These are phyloP conservation scores for Diaporthe aspalathi DNA, from an alignment of 2,329 filamentous ascomycete genomes.

Conservation along the genomic window DNA sequence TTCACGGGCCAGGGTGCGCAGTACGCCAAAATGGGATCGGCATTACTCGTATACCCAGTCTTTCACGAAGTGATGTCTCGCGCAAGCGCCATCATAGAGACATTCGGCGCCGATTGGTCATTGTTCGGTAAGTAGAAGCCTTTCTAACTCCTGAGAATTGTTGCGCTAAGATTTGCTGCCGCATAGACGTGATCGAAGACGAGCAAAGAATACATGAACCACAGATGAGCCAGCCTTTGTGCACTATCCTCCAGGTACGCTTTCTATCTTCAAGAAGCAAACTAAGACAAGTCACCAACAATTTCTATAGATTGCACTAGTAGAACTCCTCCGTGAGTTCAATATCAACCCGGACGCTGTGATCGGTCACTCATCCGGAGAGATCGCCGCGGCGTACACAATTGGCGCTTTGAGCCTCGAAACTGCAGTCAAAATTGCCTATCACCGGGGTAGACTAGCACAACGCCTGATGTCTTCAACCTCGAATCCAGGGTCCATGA, in stretches of 20 bases:
- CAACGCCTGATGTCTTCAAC: constrained; percentile 41
- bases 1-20: too few relatives aligned
- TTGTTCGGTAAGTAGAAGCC: too few relatives aligned
- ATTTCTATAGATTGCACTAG: constrained; percentile 47
- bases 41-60: too few relatives aligned
- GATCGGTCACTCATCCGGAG: constrained; percentile 51
- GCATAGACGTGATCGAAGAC: too few relatives aligned
- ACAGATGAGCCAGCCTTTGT: neutral
- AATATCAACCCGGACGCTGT: constrained; percentile 44
- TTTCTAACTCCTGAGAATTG: too few relatives aligned
- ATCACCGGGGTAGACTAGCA: constrained; percentile 48
- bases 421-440: constrained; percentile 49
- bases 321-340: constrained; percentile 48
- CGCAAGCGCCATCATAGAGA: too few relatives aligned
- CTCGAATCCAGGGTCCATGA: constrained; percentile 44
- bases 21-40: too few relatives aligned
- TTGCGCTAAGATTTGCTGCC: too few relatives aligned
- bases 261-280: neutral
- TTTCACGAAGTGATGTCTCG: too few relatives aligned
- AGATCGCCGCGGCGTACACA: constrained; percentile 53
- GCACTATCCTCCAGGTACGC: neutral
- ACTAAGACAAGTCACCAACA: neutral
- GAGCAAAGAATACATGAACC: too few relatives aligned
- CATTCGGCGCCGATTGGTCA: too few relatives aligned
- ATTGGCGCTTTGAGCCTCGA: constrained; percentile 43